Evolutionary conservation across 495 filamentous ascomycete genomes (phyloP), one percentile per base, ranked within the genome.

Genomic region (Penicillium parvum): DNA sequence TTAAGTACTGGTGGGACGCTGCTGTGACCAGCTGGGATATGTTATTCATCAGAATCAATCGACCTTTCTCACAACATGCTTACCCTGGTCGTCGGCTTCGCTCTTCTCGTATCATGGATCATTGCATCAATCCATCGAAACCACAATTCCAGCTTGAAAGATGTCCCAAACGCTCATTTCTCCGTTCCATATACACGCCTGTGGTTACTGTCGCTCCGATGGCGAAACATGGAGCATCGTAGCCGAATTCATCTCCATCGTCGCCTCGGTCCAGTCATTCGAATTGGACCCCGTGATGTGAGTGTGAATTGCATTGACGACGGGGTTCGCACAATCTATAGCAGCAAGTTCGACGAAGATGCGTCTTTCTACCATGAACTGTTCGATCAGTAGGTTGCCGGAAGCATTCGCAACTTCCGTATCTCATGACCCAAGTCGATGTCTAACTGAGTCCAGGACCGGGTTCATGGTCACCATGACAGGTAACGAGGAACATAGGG

Each of bases 221-320:
- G 32, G 32, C 32, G 32, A 16, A 33, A 33, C 32, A 33, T 33
- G 32, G 32, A 33, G 32, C 32, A 33, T 33, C 32, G 32, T 33
- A 33, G 11, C 32, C 32, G 32, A 33, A 33, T 33, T 33, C 32
- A 33, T 33, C 32, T 33, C 32, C 32, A 33, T 33, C 32, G 32
- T 33, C 32, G 32, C 15, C 32, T 33, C 32, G 32, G 32, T 33
- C 32, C 32, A 33, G 32, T 33, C 32, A 33, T 33, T 33, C 32
- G 32, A 33, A 15, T 33, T 33, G 32, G 32, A 14, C 32, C 32
- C 16, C 32, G 15, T 33, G 32, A 33, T 33, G 32, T 33, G 32
- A 33, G 32, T 33, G 32, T 33, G 15, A 33, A 33, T 17, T 33
- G 32, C 32, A 33, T 33, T 8, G 32, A 33, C 16, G 32, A 33